Evolutionary conservation across 345 rosid species (phyloP), one percentile per base, ranked within the genome.

Genomic region (Cochlearia excelsa): DNA sequence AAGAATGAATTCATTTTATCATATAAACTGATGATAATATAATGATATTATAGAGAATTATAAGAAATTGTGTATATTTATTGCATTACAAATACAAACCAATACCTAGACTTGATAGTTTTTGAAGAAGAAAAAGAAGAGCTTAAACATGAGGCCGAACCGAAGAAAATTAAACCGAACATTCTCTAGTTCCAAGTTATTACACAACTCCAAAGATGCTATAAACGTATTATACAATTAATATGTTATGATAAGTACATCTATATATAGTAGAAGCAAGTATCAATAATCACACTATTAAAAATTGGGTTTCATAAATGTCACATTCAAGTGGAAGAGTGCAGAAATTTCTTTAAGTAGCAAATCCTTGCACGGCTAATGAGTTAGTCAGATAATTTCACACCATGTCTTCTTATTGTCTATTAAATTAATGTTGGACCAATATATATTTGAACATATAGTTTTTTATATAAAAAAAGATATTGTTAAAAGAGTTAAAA

Each of bases 281-380:
- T 57, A 44, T 35, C 9, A 44, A 16, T 37, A 7, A 11, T 9
- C 26, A 54, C 30, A 49, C 53, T 63, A 34, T 55, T 69, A 56
- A 55, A 49, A 55, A 69, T 43, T 42, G 59, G 43, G 41, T 42
- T 1, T 50, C 28, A 41, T 23, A 16, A 16, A 45, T 26, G 70
- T 73, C 75, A 59, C 51, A 6, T 66, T 57, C 69, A 65, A 53
- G 11, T 51, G 59, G 37, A 51, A 56, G 35, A 63, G 63, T 57
- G 50, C 52, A 57, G 65, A 63, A 70, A 63, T 57, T 70, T 70
- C 69, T 16, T 26, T 3, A 29, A 57, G 74, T n/a, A 44, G 63
- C 65, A 29, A 63, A 64, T 57, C 43, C 44, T 44, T 63, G 65
- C 65, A 63, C 65, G 69, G 44, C 69, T 63, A 50, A 1, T 63